These are phyloP conservation scores for Withania somnifera DNA, from an alignment of 305 asterid species.

Conservation along the genomic window DNA sequence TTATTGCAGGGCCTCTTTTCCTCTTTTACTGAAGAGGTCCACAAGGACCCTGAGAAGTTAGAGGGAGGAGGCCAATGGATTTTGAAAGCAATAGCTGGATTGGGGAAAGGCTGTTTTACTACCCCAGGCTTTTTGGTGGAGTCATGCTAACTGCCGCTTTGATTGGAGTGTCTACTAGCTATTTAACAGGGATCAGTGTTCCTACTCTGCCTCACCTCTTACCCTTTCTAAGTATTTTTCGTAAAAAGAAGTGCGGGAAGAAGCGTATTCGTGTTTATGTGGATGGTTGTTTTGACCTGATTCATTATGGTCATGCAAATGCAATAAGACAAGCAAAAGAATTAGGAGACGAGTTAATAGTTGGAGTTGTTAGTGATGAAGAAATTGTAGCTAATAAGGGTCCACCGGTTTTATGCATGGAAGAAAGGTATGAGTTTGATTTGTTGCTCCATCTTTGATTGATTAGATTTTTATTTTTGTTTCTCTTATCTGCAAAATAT, in stretches of 20 bases:
- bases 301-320: constrained; percentile 42
- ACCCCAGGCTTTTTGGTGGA: constrained; percentile 79
- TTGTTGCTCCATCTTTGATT: background rate
- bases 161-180: constrained; percentile 77
- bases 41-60: constrained; percentile 16
- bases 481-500: background rate
- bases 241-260: constrained; percentile 40
- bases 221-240: constrained; percentile 41
- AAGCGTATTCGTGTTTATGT: constrained; percentile 86
- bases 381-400: constrained; percentile 73
- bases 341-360: constrained; percentile 93
- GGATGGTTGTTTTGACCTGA: constrained; percentile 99
- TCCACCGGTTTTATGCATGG: constrained; percentile 75
- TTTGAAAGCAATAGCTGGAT: constrained; percentile 65
- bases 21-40: constrained; percentile 25
- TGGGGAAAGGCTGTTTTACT: constrained; percentile 64
- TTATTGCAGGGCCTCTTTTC: constrained; percentile 69
- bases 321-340: constrained; percentile 67
- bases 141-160: constrained; percentile 86
- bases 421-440: constrained; percentile 47
- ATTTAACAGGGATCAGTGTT: constrained; percentile 54
- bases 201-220: constrained; percentile 59
- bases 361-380: constrained; percentile 22
- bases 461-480: background rate
- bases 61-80: constrained; percentile 46